These are phyloP conservation scores for Fusarium coffeatum DNA, from an alignment of 2,329 filamentous ascomycete species.

Conservation along the genomic window DNA sequence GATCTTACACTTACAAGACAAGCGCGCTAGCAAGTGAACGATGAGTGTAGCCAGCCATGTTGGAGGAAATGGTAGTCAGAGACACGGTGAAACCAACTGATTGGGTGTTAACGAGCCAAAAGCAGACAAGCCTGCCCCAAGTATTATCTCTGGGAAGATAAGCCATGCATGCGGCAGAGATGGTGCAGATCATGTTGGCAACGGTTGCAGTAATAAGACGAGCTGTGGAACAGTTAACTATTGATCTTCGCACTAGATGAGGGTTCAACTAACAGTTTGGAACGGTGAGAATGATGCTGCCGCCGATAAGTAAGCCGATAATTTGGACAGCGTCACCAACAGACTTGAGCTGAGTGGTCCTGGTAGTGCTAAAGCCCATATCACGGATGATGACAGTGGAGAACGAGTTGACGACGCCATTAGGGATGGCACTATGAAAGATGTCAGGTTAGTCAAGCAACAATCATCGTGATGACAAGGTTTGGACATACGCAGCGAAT, in stretches of 20 bases:
- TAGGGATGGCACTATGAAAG: neutral
- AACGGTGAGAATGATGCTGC: conserved; percentile 7
- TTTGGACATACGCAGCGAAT: neutral
- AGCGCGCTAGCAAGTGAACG: conserved; percentile 2
- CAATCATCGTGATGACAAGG: too few relatives aligned
- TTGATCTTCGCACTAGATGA: too few relatives aligned
- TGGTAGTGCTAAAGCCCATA: conserved; percentile 12
- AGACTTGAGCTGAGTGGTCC: conserved; percentile 4
- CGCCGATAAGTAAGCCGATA: conserved; percentile 3
- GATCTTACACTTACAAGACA: neutral
- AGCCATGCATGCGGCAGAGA: conserved; percentile 9
- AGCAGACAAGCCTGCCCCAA: conserved; percentile 8
- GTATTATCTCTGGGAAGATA: conserved; percentile 10
- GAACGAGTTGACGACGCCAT: conserved; percentile 12
- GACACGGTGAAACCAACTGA: conserved; percentile 11
- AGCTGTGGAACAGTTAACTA: neutral
- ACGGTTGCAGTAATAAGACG: conserved; percentile 5
- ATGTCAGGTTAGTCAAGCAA: too few relatives aligned
- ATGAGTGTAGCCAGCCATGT: conserved; percentile 15
- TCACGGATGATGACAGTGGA: conserved; percentile 15
- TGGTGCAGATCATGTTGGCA: conserved; percentile 10
- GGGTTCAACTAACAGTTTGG: neutral
- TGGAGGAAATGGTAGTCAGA: conserved; percentile 11
- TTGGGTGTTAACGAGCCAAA: conserved; percentile 10
- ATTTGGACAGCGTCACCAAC: conserved; percentile 13